Conservation (phyloP, 1,284 basidiomycete species). For the Malassezia japonica region DNA sequence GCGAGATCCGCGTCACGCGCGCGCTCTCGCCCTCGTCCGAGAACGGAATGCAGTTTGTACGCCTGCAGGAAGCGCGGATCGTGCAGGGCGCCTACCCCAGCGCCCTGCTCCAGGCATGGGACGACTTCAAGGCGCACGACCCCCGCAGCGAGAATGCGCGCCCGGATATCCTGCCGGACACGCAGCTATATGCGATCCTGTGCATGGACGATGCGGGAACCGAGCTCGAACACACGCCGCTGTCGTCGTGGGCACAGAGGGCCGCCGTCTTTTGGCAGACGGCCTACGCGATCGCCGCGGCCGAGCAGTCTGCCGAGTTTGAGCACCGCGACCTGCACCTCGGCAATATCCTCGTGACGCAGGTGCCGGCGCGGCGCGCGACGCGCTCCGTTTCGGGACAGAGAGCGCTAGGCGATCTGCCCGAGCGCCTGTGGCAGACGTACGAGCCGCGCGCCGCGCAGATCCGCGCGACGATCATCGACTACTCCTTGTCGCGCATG, state of each 20-base stretch:
- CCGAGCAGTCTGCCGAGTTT: constrained; percentile 68
- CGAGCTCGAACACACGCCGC: constrained; percentile 73
- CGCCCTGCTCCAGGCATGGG: constrained; percentile 71
- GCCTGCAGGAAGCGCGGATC: constrained; percentile 67
- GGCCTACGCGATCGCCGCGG: constrained; percentile 62
- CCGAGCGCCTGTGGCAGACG: constrained; percentile 35
- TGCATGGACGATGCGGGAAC: constrained; percentile 77
- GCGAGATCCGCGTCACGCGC: constrained; percentile 76
- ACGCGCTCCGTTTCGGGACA: constrained; percentile 16
- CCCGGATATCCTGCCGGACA: constrained; percentile 64
- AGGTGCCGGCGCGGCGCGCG: constrained; percentile 18
- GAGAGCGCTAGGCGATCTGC: neutral
- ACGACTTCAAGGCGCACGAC: constrained; percentile 60
- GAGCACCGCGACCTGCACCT: constrained; percentile 98
- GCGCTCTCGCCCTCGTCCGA: constrained; percentile 56
- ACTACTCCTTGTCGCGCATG: constrained; percentile 74
- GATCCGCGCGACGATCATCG: constrained; percentile 74
- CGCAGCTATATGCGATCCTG: constrained; percentile 77
- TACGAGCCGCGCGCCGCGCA: constrained; percentile 52
- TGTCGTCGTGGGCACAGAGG: constrained; percentile 74
- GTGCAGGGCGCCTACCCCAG: constrained; percentile 76
- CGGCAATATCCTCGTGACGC: constrained; percentile 78
- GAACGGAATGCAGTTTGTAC: constrained; percentile 66
- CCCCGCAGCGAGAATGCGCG: constrained; percentile 69
- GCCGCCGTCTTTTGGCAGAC: constrained; percentile 85